A percentile compares a stretch with the other conserved stretches of the same genome.
phyloP scores from a whole-genome alignment of 2,329 filamentous ascomycete species.

The Cyclaneusma minus region DNA sequence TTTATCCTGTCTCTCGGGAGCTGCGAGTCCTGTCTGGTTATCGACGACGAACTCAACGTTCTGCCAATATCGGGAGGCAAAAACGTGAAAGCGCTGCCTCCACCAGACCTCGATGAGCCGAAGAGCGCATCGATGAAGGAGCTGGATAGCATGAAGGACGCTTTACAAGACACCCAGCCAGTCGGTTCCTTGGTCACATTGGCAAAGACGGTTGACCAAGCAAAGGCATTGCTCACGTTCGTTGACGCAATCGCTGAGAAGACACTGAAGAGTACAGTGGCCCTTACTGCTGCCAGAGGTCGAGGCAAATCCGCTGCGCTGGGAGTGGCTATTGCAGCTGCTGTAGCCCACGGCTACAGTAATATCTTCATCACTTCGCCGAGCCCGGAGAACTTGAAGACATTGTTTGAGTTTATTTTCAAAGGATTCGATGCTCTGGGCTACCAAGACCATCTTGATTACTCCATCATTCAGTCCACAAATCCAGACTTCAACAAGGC shows the following conservation, averaged over 20 bases:
- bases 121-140: constrained; percentile 59
- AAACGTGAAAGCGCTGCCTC: constrained; percentile 68
- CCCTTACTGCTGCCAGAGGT: constrained; percentile 83
- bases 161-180: constrained; percentile 69
- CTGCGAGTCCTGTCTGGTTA: constrained; percentile 85
- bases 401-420: constrained; percentile 94
- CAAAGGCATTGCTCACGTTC: constrained; percentile 91
- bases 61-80: constrained; percentile 93
- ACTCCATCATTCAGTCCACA: constrained; percentile 94
- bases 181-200: constrained; percentile 73
- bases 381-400: constrained; percentile 96
- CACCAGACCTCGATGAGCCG: constrained; percentile 58
- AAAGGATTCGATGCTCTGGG: constrained; percentile 92
- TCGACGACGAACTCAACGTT: constrained; percentile 96
- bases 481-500: constrained; percentile 99
- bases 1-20: constrained; percentile 93
- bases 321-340: constrained; percentile 85
- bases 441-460: constrained; percentile 91
- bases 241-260: constrained; percentile 95
- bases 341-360: constrained; percentile 90
- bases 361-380: constrained; percentile 99
- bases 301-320: constrained; percentile 94
- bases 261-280: constrained; percentile 83
- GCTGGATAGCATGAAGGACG: constrained; percentile 75
- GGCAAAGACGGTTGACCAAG: constrained; percentile 85